Percentiles rank a stretch among this genome's conserved stretches.
phyloP scores from a whole-genome alignment of 2,329 filamentous ascomycete genomes.

The Aureobasidium lini region DNA sequence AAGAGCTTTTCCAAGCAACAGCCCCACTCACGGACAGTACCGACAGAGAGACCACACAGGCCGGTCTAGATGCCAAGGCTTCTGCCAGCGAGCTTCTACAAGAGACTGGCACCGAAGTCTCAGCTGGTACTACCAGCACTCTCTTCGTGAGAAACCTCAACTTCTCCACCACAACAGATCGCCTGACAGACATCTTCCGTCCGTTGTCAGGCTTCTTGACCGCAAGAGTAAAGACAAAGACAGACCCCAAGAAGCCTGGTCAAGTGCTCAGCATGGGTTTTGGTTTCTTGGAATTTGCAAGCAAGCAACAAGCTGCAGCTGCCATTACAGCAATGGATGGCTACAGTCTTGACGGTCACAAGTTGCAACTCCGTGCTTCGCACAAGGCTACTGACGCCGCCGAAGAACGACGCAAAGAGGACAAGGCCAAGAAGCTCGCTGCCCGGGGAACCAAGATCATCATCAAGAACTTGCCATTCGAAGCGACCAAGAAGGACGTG shows the following conservation, averaged over 20 bases:
- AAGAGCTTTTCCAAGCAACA: constrained; percentile 58
- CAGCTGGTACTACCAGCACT: constrained; percentile 54
- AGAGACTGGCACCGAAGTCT: constrained; percentile 37
- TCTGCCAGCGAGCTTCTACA: constrained; percentile 64
- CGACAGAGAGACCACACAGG: constrained; percentile 26
- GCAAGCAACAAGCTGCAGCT: constrained; percentile 67
- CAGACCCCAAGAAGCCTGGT: constrained; percentile 81
- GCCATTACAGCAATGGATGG: constrained; percentile 84
- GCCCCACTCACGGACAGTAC: constrained; percentile 21
- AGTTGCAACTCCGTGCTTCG: constrained; percentile 75
- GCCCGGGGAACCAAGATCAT: constrained; percentile 82
- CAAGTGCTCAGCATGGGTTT: constrained; percentile 95
- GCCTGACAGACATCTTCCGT: constrained; percentile 69
- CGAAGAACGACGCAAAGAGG: constrained; percentile 75
- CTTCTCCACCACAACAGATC: constrained; percentile 75
- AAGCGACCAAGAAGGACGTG: constrained; percentile 88
- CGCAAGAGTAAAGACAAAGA: constrained; percentile 85
- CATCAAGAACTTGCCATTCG: constrained; percentile 97
- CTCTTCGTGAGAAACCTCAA: constrained; percentile 91
- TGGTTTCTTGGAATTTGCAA: constrained; percentile 84
- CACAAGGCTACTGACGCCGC: constrained; percentile 83
- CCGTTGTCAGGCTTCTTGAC: constrained; percentile 82
- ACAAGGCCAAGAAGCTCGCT: constrained; percentile 72
- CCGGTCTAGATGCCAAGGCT: constrained; percentile 44
- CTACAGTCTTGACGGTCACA: constrained; percentile 77